phyloP scores from a whole-genome alignment of 2,329 filamentous ascomycete species.

The Hyphodiscus sp. region DNA sequence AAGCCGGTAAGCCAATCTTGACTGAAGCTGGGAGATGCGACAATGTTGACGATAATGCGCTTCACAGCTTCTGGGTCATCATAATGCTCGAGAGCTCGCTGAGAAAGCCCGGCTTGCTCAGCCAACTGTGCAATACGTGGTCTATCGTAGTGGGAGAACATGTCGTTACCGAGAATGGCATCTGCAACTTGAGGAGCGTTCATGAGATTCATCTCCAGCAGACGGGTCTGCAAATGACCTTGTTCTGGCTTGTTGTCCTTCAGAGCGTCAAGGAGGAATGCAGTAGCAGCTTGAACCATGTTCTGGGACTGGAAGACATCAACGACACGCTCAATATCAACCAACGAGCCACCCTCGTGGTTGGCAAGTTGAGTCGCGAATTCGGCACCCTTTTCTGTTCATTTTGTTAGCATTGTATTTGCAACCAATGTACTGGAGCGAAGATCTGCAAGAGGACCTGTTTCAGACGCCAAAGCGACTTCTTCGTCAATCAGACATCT shows the following conservation, averaged over 20 bases:
- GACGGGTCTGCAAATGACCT: slow-evolving; percentile 83
- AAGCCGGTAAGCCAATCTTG: slow-evolving; percentile 87
- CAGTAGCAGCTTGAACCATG: slow-evolving; percentile 95
- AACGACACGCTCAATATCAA: slow-evolving; percentile 90
- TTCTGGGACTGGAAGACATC: slow-evolving; percentile 98
- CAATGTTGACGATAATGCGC: slow-evolving; percentile 78
- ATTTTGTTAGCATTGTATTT: too few species aligned
- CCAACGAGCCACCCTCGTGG: slow-evolving; percentile 76
- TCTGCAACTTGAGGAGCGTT: slow-evolving; percentile 97
- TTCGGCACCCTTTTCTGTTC: slow-evolving; percentile 80
- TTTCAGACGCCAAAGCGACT: too few species aligned
- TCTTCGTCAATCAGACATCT: too few species aligned
- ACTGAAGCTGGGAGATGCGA: slow-evolving; percentile 76
- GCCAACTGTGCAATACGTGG: slow-evolving; percentile 81
- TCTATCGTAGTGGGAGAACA: slow-evolving; percentile 97
- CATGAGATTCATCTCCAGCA: slow-evolving; percentile 96
- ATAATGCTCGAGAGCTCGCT: slow-evolving; percentile 89
- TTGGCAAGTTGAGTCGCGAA: slow-evolving; percentile 91
- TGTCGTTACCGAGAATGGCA: slow-evolving; percentile 94
- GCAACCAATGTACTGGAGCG: too few species aligned
- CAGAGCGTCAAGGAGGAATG: slow-evolving; percentile 93
- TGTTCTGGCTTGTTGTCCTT: slow-evolving; percentile 95
- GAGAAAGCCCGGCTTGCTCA: slow-evolving; percentile 82
- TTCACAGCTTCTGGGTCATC: slow-evolving; percentile 87
- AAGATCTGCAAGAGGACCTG: too few species aligned